These are phyloP conservation scores for Coffea eugenioides DNA, from an alignment of 257 asterid species.

Conservation along the genomic window DNA sequence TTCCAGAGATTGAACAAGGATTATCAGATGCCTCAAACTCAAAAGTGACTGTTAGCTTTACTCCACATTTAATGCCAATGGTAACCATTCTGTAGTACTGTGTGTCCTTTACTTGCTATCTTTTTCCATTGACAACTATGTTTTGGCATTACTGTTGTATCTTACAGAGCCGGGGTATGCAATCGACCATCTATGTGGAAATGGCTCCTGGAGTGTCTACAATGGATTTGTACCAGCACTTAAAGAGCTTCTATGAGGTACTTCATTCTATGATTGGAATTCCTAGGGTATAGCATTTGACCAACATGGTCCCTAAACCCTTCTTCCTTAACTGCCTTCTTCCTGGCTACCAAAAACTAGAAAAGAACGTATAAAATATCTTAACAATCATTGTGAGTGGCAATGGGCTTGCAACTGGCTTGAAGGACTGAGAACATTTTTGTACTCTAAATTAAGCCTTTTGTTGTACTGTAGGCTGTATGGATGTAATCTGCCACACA, in stretches of 20 bases:
- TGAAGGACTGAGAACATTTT: not conserved
- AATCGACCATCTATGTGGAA: constrained; percentile 87
- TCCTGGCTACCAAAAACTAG: not conserved
- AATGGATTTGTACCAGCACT: constrained; percentile 63
- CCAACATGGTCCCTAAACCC: not conserved
- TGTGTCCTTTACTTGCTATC: not conserved
- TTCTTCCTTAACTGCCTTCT: not conserved
- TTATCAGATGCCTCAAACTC: constrained; percentile 72
- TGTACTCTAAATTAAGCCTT: not conserved
- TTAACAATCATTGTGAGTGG: not conserved
- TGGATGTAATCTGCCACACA: not conserved
- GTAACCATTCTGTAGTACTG: constrained; percentile 33
- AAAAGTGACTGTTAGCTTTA: constrained; percentile 92
- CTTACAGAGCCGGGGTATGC: constrained; percentile 94
- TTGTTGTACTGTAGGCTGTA: not conserved
- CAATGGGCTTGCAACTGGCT: not conserved
- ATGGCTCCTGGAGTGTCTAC: constrained; percentile 75
- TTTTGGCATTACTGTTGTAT: constrained; percentile 2
- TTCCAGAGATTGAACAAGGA: constrained; percentile 99
- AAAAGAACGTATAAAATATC: not conserved
- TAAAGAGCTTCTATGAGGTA: constrained; percentile 68
- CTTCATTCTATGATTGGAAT: not conserved
- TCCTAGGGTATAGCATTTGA: not conserved
- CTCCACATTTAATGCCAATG: constrained; percentile 97
- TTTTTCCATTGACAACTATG: not conserved